Evolutionary conservation across 805 yeast species (phyloP).

Genomic region (Myxozyma geophila): DNA sequence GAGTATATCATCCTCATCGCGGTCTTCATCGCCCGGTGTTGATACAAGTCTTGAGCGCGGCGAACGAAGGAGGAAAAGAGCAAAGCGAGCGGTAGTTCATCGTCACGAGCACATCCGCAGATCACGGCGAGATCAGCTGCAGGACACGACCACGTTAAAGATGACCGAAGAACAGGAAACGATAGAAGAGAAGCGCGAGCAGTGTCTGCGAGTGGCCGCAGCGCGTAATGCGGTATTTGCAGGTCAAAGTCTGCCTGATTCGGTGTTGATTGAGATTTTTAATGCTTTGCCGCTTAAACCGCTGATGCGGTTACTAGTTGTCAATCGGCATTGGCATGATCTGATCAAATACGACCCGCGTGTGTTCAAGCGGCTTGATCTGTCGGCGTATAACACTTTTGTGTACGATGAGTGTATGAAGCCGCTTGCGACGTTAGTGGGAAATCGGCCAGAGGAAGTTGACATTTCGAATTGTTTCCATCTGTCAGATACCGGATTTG

Average conservation of each 20-base stretch:
- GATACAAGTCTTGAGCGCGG: neutral
- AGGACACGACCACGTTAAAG: neutral
- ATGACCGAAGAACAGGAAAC: neutral
- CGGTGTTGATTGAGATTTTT: conserved; percentile 59
- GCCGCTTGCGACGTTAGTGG: conserved; percentile 66
- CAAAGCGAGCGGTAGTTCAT: neutral
- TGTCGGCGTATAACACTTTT: conserved; percentile 64
- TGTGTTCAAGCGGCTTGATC: conserved; percentile 57
- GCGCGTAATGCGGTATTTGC: neutral
- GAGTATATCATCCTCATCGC: conserved; percentile 9
- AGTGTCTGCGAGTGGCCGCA: neutral
- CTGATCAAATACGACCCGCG: conserved; percentile 61
- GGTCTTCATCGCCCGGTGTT: conserved; percentile 12
- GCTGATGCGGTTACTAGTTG: conserved; percentile 62
- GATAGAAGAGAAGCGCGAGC: neutral
- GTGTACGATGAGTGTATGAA: conserved; percentile 62
- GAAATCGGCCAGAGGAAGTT: conserved; percentile 63
- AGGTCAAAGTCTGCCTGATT: conserved; percentile 54
- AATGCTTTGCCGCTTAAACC: conserved; percentile 58
- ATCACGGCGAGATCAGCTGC: neutral
- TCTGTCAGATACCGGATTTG: conserved; percentile 74
- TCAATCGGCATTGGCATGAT: conserved; percentile 72
- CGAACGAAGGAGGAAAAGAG: conserved; percentile 1
- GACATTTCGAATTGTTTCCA: conserved; percentile 77
- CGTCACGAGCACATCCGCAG: conserved; percentile 1